These are phyloP conservation scores for Coniochaeta prunicola DNA, from an alignment of 2,329 filamentous ascomycete genomes.

Conservation along the genomic window DNA sequence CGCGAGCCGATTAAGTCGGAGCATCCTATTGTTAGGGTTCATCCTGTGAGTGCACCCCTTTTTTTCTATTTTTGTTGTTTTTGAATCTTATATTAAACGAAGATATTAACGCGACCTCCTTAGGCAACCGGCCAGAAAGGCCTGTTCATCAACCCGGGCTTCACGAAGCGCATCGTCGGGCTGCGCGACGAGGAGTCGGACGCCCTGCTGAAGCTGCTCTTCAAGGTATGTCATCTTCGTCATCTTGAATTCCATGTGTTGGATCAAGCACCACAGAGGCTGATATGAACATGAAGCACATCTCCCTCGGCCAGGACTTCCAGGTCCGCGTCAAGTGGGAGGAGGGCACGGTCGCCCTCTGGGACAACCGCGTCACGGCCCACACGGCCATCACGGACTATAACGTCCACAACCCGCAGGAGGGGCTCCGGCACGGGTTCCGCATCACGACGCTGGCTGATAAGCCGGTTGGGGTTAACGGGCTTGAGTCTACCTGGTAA, in stretches of 20 bases:
- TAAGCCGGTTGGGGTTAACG: slow-evolving; percentile 27
- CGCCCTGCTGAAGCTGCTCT: slow-evolving; percentile 63
- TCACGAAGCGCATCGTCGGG: slow-evolving; percentile 43
- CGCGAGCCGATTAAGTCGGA: slow-evolving; percentile 57
- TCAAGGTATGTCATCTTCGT: slow-evolving; percentile 21
- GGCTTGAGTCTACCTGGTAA: slow-evolving; percentile 28
- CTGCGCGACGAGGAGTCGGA: slow-evolving; percentile 63
- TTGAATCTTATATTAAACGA: too few species aligned
- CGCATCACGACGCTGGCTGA: slow-evolving; percentile 32
- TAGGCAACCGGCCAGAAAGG: slow-evolving; percentile 18
- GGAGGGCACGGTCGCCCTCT: slow-evolving; percentile 58
- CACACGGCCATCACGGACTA: slow-evolving; percentile 38
- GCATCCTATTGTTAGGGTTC: slow-evolving; percentile 62
- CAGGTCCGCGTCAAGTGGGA: slow-evolving; percentile 62
- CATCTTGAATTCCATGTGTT: too few species aligned
- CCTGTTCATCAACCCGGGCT: slow-evolving; percentile 19
- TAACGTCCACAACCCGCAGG: slow-evolving; percentile 29
- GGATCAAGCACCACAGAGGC: too few species aligned
- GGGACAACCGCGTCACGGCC: slow-evolving; percentile 54
- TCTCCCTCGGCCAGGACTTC: slow-evolving; percentile 52
- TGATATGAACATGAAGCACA: too few species aligned
- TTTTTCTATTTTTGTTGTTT: too few species aligned
- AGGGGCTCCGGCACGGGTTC: slow-evolving; percentile 32
- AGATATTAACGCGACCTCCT: not conserved
- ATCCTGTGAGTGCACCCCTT: slow-evolving; percentile 46